Evolutionary conservation across 805 yeast species (phyloP).

Genomic region (Kuraishia cidri): DNA sequence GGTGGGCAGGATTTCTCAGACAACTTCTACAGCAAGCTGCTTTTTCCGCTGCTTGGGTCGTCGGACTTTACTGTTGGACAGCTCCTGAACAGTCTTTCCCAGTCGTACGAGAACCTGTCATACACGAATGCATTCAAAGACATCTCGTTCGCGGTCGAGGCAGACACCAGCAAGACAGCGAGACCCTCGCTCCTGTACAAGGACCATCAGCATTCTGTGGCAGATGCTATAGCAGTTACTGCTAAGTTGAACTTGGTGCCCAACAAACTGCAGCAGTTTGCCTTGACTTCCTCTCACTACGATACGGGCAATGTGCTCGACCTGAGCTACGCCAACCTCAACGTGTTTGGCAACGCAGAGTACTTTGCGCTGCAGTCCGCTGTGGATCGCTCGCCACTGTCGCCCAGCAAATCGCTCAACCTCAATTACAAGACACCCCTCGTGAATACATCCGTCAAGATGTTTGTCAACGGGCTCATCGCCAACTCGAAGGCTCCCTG

Average conservation of each 20-base stretch:
- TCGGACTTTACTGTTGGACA: conserved; percentile 31
- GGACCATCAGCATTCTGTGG: too few species aligned
- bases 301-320: conserved; percentile 23
- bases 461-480: conserved; percentile 36
- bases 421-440: conserved; percentile 34
- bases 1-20: conserved; percentile 26
- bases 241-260: conserved; percentile 24
- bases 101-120: conserved; percentile 10
- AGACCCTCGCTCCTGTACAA: too few species aligned
- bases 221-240: conserved; percentile 20
- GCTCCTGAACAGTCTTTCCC: conserved; percentile 18
- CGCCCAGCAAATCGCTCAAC: conserved; percentile 44
- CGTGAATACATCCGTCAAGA: conserved; percentile 33
- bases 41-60: conserved; percentile 30
- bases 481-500: conserved; percentile 41
- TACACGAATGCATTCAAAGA: conserved; percentile 18
- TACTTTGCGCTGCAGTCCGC: conserved; percentile 38
- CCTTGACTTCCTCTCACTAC: conserved; percentile 23
- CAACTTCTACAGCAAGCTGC: conserved; percentile 32
- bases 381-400: conserved; percentile 31
- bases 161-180: conserved; percentile 5
- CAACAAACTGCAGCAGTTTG: conserved; percentile 15
- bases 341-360: conserved; percentile 67
- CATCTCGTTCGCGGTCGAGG: conserved; percentile 12
- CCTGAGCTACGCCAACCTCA: conserved; percentile 28